Percentiles rank a stretch among this genome's conserved stretches.
Evolutionary conservation across 2,329 filamentous ascomycete genomes (phyloP).

Genomic region (Penicillium hesseltinei): DNA sequence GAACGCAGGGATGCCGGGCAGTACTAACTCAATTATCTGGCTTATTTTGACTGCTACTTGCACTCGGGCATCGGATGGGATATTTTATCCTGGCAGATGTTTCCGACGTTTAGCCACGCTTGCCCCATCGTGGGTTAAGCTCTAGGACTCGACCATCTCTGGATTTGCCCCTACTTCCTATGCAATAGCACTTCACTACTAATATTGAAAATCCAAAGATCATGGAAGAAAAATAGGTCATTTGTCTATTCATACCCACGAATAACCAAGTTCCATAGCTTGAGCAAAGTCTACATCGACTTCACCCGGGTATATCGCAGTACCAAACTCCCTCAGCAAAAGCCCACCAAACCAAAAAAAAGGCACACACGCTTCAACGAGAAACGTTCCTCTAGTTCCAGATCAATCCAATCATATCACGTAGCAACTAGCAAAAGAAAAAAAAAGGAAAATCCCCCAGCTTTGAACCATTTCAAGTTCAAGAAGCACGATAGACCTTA

Average conservation of each 20-base stretch:
- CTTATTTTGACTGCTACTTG: too few species aligned
- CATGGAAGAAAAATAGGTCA: not conserved
- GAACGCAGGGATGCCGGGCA: not conserved
- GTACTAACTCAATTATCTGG: too few species aligned
- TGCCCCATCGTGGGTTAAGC: not conserved
- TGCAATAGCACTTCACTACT: not conserved
- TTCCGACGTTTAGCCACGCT: not conserved
- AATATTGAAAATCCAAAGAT: not conserved
- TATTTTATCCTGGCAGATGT: not conserved
- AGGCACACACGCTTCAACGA: not conserved
- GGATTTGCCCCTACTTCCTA: too few species aligned
- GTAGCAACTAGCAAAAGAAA: not conserved
- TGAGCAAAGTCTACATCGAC: not conserved
- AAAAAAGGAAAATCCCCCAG: not conserved
- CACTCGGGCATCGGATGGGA: too few species aligned
- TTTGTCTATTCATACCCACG: not conserved
- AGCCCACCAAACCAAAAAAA: not conserved
- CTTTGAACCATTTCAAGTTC: not conserved
- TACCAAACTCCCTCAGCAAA: not conserved
- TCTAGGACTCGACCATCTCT: not conserved
- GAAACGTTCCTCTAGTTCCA: not conserved
- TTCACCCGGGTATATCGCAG: not conserved
- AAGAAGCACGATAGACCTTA: conserved; percentile 52
- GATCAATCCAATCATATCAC: not conserved
- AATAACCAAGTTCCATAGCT: not conserved